These are phyloP conservation scores for Backusella tuberculispora DNA, from an alignment of 192 early-diverging fungal species.

Conservation along the genomic window DNA sequence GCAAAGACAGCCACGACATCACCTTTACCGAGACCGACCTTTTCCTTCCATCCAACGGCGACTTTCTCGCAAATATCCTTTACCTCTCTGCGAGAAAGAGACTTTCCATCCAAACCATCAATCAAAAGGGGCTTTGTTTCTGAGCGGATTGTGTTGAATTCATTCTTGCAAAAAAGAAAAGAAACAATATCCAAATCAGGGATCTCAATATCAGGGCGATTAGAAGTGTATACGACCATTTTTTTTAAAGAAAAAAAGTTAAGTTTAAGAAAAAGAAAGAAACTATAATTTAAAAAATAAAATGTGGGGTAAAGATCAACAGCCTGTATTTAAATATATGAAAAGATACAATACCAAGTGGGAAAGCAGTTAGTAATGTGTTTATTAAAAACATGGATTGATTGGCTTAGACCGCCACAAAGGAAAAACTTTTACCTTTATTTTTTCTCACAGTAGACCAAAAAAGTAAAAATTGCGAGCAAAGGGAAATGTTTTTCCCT, in stretches of 20 bases:
- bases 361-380: constrained; percentile 8
- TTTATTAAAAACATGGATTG: background rate
- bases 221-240: background rate
- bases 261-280: too few relatives aligned
- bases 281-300: background rate
- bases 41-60: constrained; percentile 53
- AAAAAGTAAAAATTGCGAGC: background rate
- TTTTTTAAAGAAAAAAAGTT: background rate
- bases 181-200: background rate
- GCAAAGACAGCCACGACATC: constrained; percentile 71
- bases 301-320: background rate
- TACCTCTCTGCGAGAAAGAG: constrained; percentile 52
- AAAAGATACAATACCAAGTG: background rate
- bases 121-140: constrained; percentile 50
- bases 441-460: constrained; percentile 5
- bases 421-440: constrained; percentile 3
- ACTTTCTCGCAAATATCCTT: constrained; percentile 48
- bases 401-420: background rate
- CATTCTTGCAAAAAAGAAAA: background rate
- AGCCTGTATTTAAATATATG: background rate
- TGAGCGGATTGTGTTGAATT: background rate
- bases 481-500: background rate
- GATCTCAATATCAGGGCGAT: background rate
- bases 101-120: constrained; percentile 51
- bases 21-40: constrained; percentile 61